Percentiles rank a stretch among this genome's conserved stretches.
Conservation (phyloP, 139 green algal genomes). For the Chlorella sp. region DNA sequence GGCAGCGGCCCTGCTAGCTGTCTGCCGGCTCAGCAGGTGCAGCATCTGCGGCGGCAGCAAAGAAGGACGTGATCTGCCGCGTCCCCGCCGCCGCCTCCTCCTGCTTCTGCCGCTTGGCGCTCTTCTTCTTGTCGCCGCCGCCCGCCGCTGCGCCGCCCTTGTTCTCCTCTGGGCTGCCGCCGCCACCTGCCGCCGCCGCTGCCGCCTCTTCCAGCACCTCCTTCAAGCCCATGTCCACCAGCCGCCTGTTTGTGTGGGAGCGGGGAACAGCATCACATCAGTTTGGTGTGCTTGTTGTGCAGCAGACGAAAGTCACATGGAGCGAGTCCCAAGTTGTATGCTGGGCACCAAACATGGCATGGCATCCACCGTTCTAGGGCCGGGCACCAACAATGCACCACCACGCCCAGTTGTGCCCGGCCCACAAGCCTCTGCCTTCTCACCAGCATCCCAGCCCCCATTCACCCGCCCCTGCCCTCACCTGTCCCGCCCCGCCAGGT, state of each 20-base stretch:
- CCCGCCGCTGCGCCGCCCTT: neutral
- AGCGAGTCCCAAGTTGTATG: no score
- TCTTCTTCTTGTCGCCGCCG: neutral
- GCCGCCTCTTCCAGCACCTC: conserved; percentile 13
- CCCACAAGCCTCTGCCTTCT: no score
- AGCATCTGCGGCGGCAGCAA: neutral
- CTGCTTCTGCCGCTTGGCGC: conserved; percentile 9
- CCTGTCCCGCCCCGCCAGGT: conserved; percentile 18
- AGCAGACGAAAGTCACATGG: no score
- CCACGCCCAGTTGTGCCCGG: no score
- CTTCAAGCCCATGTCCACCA: conserved; percentile 17
- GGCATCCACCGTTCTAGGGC: no score
- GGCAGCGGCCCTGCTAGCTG: no score
- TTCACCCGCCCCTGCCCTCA: neutral
- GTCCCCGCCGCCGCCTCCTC: conserved; percentile 12
- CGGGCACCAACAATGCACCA: no score
- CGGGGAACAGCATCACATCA: no score
- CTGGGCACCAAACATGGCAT: no score
- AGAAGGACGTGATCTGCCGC: conserved; percentile 24
- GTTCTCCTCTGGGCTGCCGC: neutral
- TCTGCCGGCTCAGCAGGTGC: neutral
- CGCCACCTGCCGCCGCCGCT: neutral
- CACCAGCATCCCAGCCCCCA: neutral
- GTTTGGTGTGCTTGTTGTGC: no score
- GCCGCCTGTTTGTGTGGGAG: conserved; percentile 1